Base-by-base conservation (phyloP, 1,284 basidiomycete species). In the Apiotrichum brassicae region DNA sequence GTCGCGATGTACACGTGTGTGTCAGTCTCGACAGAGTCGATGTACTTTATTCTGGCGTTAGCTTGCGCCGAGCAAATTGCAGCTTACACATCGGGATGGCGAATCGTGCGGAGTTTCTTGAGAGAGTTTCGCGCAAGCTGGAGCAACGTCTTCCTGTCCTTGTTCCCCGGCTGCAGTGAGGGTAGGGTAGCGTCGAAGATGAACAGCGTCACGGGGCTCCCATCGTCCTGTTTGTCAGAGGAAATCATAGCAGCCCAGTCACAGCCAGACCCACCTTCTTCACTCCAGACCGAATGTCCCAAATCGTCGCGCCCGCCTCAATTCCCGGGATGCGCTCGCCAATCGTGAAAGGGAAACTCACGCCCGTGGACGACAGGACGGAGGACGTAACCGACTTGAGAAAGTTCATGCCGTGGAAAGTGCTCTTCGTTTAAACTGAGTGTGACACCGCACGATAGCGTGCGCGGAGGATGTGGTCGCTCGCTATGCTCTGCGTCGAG, bases 21-120 rank as follows among this genome's bases (percentile, higher is more conserved):
- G 41, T 94, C 90, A 2, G 89, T 87, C 67, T 97, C 93, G 6
- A 89, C 83, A 1, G 82, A 88, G 59, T 95, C 93, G 75, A 98
- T 82, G 71, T 95, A 94, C 68, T 88, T 93, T 61, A 99, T 81
- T 3, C 72, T 74, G 54, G 1, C 22, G 28, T 46, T 23, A 48
- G 49, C 19, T 9, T 14, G 23, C 6, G n/a, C 9, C 4, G 28
- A 6, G n/a, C 7, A 2, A 28, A 11, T 5, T 3, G 3, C 6
- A 23, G 54, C 70, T 48, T 41, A 74, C 71, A 98, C 82, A 70
- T 97, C 87, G 0, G 95, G 95, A 76, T 98, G 95, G 32, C 95
- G 82, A 7, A 87, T 86, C 2, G 90, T 88, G 35, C 93, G 81
- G 12, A 98, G 78, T 72, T 94, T 97, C 55, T 87, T 83, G 30